phyloP scores from a whole-genome alignment of 805 yeast genomes.

The Yamadazyma philogaea region DNA sequence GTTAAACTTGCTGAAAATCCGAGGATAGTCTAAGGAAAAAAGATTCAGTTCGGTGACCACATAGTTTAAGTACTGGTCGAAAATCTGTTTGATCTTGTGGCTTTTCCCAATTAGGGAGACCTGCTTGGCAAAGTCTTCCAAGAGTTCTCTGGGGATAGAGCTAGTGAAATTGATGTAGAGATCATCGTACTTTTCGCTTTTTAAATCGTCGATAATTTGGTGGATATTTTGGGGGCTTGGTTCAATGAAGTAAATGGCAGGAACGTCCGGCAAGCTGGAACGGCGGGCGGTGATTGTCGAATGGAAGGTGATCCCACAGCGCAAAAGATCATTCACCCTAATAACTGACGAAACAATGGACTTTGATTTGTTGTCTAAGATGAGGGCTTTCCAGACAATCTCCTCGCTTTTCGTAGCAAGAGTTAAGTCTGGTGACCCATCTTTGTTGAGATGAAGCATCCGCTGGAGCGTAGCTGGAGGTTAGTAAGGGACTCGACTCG shows the following conservation, averaged over 20 bases:
- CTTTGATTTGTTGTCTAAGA: constrained; percentile 78
- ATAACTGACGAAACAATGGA: constrained; percentile 87
- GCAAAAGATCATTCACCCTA: constrained; percentile 84
- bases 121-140: constrained; percentile 85
- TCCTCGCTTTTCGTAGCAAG: constrained; percentile 60
- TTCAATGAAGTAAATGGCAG: constrained; percentile 86
- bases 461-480: constrained; percentile 50
- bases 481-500: not conserved
- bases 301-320: constrained; percentile 91
- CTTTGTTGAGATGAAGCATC: constrained; percentile 80
- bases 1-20: constrained; percentile 67
- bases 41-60: constrained; percentile 90
- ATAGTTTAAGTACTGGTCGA: constrained; percentile 90
- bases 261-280: constrained; percentile 89
- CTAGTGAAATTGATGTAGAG: constrained; percentile 86
- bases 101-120: constrained; percentile 74
- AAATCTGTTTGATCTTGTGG: constrained; percentile 77
- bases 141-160: constrained; percentile 66
- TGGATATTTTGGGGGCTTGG: constrained; percentile 79
- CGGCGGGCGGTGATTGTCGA: constrained; percentile 67
- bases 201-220: constrained; percentile 67
- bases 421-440: constrained; percentile 51
- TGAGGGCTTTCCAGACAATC: constrained; percentile 85
- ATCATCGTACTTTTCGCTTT: constrained; percentile 70
- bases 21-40: constrained; percentile 69